Percentiles rank a stretch among this genome's conserved stretches.
phyloP scores from a whole-genome alignment of 208 protist species.

The Leishmania arabica region DNA sequence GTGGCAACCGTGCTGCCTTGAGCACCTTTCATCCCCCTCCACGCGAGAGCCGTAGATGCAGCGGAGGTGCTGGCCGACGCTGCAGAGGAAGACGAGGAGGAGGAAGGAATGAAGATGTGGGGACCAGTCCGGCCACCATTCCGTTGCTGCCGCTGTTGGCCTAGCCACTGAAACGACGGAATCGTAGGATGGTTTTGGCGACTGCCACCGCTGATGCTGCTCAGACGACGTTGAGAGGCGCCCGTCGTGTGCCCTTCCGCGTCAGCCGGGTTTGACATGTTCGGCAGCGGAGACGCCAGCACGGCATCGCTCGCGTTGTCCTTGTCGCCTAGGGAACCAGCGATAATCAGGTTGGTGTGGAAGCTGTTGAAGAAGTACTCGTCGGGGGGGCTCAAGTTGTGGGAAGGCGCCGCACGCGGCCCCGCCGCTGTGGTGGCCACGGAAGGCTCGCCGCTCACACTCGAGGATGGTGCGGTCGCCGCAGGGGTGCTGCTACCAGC shows the following conservation, averaged over 20 bases:
- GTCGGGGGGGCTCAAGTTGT: not conserved
- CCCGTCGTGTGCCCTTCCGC: not conserved
- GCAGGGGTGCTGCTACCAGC: not conserved
- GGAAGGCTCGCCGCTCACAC: not conserved
- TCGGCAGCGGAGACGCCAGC: not conserved
- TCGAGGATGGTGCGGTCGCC: not conserved
- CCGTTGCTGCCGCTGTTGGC: not conserved
- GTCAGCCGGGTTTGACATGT: not conserved
- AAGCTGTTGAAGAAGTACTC: slow-evolving; percentile 31
- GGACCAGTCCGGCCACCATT: not conserved
- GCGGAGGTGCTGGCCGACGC: not conserved
- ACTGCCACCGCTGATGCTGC: not conserved
- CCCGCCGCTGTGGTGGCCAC: not conserved
- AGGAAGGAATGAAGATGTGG: not conserved
- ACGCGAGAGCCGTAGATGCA: not conserved
- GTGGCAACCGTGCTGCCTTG: not conserved
- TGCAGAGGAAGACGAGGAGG: not conserved
- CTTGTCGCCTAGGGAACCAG: not conserved
- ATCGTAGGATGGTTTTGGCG: not conserved
- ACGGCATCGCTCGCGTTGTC: not conserved
- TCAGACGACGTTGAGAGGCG: not conserved
- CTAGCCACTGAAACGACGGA: not conserved
- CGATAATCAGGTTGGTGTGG: not conserved
- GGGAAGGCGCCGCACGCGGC: not conserved
- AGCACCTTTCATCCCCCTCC: not conserved